Base-by-base conservation (phyloP, 257 asterid genomes). In the Anisodus tanguticus region DNA sequence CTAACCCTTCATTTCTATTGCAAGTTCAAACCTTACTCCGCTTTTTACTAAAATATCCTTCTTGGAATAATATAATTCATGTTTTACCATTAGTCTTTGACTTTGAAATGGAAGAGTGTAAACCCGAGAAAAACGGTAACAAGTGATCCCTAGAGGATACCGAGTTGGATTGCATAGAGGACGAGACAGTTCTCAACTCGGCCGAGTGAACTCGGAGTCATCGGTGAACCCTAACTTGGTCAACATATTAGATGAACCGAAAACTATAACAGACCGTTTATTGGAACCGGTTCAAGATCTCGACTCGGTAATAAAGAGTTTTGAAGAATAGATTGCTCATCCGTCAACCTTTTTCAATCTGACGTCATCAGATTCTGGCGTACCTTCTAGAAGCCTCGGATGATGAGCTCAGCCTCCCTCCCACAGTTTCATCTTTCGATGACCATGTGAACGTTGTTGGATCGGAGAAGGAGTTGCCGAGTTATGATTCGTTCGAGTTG, bases 371-470 rank as follows among this genome's bases (percentile, higher is more conserved):
- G 39, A 59, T 39, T 81, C 85, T 83, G 86, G 76, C 37, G 87
- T 90, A 80, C 80, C 90, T 90, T 22, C 85, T 88, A 45, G 91
- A 69, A 49, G 91, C 92, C n/a, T 88, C 92, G 4, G 90, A 90
- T 57, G 87, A 90, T 47, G 92, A 90, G 67, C 88, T 90, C 35
- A 90, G 92, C 41, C 87, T 90, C 49, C 92, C 92, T 2, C 88
- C 92, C 15, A 66, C 85, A 0, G 60, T 16, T 6, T 17, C 85
- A 51, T 41, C 67, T 9, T 66, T 78, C 43, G 69, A 83, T 26
- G 85, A 81, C 4, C 79, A 19, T n/a, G 19, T 51, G 4, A 66
- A 37, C 31, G 79, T 63, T 1, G 59, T n/a, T 17, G 87, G 49
- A 1, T 80, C 80, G 9, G 85, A 81, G 79, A 80, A 81, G 12